Percentiles rank a stretch among this genome's conserved stretches.
Conservation (phyloP, 139 green algal species). For the Desmodesmus armatus region DNA sequence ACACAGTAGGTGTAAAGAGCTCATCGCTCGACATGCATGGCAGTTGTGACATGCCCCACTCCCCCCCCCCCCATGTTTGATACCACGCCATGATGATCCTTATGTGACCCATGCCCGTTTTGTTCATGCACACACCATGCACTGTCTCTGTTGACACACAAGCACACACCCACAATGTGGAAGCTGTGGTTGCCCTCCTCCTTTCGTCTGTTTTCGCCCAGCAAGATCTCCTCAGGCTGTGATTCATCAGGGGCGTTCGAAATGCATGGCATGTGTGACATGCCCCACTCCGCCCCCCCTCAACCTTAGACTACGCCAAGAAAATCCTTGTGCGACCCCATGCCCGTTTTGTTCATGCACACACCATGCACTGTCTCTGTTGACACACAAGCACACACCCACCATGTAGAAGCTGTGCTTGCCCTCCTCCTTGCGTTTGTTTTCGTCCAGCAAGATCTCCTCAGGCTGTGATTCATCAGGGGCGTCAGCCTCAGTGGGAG, state of each 20-base stretch:
- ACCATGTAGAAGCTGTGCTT: constrained; percentile 67
- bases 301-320: no score
- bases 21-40: no score
- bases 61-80: no score
- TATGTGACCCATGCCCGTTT: no score
- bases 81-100: no score
- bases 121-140: not conserved
- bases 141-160: no score
- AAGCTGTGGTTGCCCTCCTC: constrained; percentile 54
- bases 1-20: no score
- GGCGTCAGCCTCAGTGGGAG: constrained; percentile 60
- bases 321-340: no score
- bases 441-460: constrained; percentile 70
- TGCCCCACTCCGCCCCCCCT: no score
- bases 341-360: not conserved
- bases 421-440: constrained; percentile 59
- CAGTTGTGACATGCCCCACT: no score
- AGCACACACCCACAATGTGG: constrained; percentile 58
- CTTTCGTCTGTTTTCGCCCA: constrained; percentile 70
- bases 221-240: constrained; percentile 56
- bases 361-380: not conserved
- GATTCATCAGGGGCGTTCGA: constrained; percentile 54
- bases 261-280: no score
- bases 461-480: constrained; percentile 52
- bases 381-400: no score